phyloP scores from a whole-genome alignment of 2,329 filamentous ascomycete species.

The Lizonia empirigonia region DNA sequence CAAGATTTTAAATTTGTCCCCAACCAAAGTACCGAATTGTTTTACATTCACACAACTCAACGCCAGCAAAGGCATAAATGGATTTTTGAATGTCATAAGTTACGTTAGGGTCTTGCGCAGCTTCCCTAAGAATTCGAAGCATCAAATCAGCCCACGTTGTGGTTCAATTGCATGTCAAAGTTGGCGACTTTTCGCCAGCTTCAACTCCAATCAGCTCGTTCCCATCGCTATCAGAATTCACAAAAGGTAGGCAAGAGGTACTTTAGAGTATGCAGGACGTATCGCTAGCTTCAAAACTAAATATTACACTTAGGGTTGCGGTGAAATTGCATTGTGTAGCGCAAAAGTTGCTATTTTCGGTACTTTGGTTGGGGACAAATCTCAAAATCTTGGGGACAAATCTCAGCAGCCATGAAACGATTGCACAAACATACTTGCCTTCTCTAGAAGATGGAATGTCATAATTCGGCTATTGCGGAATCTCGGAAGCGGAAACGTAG shows the following conservation, averaged over 20 bases:
- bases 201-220: background rate
- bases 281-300: background rate
- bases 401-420: background rate
- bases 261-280: background rate
- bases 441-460: too few relatives aligned
- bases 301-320: background rate
- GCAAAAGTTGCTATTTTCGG: background rate
- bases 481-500: too few relatives aligned
- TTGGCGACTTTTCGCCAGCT: background rate
- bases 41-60: background rate
- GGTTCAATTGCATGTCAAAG: background rate
- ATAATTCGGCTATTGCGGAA: too few relatives aligned
- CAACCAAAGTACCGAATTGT: background rate
- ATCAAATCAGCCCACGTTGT: background rate
- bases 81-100: background rate
- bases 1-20: background rate
- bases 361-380: slow-evolving; percentile 2
- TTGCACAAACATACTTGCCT: too few relatives aligned
- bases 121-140: background rate
- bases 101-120: background rate
- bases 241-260: background rate
- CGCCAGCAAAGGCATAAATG: background rate
- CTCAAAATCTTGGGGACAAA: background rate
- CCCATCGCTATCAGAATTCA: background rate
- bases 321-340: background rate